Evolutionary conservation across 768 basidiomycete species (phyloP), one percentile per base, ranked within the genome.

Genomic region (Serpula lacrymans): DNA sequence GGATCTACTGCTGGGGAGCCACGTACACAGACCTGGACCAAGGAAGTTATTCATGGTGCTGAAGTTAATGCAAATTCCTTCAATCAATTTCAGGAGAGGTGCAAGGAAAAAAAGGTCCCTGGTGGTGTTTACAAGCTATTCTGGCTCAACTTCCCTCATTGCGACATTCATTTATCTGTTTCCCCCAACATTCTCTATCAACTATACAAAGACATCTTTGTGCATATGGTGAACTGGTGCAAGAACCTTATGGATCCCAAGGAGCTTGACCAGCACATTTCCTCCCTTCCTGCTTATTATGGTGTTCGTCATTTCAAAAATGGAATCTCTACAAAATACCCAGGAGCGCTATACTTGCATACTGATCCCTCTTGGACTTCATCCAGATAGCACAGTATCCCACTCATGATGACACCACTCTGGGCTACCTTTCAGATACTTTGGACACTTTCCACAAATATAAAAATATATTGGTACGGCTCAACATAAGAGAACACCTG

Each of bases 191-290:
- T 72, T 18, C 64, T 75, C 12, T 73, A 78, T 43, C 71, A 74
- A 46, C 54, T 76, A 0, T 63, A 74, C 51, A 69, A 76, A 45
- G 74, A 74, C 0, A 40, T 72, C 3, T 69, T 74, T 58, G 69
- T 69, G 36, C 71, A 74, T 34, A 34, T 69, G 3, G 54, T 64
- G 0, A 57, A 51, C 5, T 74, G 72, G 71, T 58, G 49, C 8
- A 52, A 48, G 5, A 17, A 33, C 3, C 16, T 51, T 6, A 17
- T 48, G 0, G 51, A 47, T 3, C 18, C 29, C 8, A 36, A 29
- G 2, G 51, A 52, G 17, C 4, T 59, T 6, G 47, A 59, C 17
- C 18, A 24, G 7, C 28, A 37, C 2, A 50, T 54, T 38, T 30
- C 41, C 14, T 40, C 36, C 1, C 38, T 57, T 41, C 42, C 55